Evolutionary conservation across 768 basidiomycete species (phyloP), one percentile per base, ranked within the genome.

Genomic region (Tulasnella sp.): DNA sequence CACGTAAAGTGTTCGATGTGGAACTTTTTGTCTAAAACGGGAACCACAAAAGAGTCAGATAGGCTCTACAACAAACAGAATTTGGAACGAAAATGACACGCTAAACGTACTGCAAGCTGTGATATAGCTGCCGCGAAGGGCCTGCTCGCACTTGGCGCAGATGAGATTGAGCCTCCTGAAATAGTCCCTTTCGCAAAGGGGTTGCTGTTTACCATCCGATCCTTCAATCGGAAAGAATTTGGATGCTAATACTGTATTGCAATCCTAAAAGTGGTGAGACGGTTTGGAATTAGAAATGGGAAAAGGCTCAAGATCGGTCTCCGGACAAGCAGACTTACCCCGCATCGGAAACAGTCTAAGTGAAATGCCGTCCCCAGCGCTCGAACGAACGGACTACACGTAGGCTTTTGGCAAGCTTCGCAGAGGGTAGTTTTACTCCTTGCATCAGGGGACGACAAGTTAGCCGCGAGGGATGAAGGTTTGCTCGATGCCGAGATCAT

Each of bases 1-100:
- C 98, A 99, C 73, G 97, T 98, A 85, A 99, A 99, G 85, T 99
- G 98, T 87, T 99, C 98, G 82, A 99, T 97, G 85, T 99, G 97
- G 86, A 92, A 99, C 86, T 99, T 99, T 89, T 96, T 95, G 88
- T 93, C 97, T 98, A 44, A 24, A n/a, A 21, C 24, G 62, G 21
- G 36, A 14, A 7, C 31, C 71, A 24, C 68, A 76, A 44, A 1
- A 18, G 48, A 78, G 68, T 58, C 34, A 81, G 18, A 40, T 21
- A 73, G 44, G n/a, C 36, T 36, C 62, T 46, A 31, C 19, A 44
- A 77, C n/a, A n/a, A 44, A 16, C 3, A 44, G 2, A 16, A 44
- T 16, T 16, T 46, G 71, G 76, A 40, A 38, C 36, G 8, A 71
- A 68, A 24, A 80, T 27, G 76, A 62, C 36, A 42, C 40, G 38